Evolutionary conservation across 306 rosid species (phyloP).

Genomic region (Carpinus viminea): DNA sequence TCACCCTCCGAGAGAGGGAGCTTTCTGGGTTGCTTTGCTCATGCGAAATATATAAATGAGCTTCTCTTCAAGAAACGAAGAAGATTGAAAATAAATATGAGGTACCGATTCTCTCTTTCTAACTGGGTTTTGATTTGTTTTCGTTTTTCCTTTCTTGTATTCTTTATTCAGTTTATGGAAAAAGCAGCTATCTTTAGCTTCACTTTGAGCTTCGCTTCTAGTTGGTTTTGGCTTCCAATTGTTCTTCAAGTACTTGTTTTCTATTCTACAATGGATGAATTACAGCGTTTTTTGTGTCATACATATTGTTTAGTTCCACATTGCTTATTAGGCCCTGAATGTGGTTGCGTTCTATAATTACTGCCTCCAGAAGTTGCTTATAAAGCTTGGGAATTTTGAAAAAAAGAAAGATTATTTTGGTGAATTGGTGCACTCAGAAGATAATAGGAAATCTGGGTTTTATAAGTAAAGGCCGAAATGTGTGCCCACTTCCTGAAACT

Average conservation of each 20-base stretch:
- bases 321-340: neutral
- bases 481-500: neutral
- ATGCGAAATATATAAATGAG: slow-evolving; percentile 2
- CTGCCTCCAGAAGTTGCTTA: neutral
- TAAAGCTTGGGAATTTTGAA: neutral
- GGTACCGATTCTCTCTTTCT: neutral
- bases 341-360: neutral
- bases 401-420: neutral
- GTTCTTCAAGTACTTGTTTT: neutral
- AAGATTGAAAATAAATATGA: neutral
- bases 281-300: neutral
- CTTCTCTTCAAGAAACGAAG: neutral
- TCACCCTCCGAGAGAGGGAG: neutral
- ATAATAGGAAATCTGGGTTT: slow-evolving; percentile 9
- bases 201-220: neutral
- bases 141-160: neutral
- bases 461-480: neutral
- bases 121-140: neutral
- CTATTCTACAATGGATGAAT: neutral
- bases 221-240: neutral
- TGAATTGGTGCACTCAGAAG: slow-evolving; percentile 4
- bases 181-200: neutral
- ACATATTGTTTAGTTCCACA: neutral
- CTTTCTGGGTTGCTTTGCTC: neutral
- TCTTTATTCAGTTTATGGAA: neutral